Evolutionary conservation across 768 basidiomycete species (phyloP), one percentile per base, ranked within the genome.

Genomic region (Mrakia hoshinonis): DNA sequence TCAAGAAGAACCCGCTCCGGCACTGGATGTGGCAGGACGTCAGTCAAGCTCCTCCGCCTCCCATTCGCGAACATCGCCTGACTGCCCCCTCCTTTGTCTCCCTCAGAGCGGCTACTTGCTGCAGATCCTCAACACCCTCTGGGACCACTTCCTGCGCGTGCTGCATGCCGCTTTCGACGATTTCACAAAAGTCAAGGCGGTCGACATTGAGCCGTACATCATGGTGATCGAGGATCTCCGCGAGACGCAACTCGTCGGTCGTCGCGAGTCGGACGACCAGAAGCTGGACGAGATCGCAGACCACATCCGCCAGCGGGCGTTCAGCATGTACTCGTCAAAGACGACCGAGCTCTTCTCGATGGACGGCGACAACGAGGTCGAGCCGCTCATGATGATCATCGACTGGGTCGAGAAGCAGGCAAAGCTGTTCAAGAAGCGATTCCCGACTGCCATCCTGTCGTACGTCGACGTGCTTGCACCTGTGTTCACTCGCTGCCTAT

Each of bases 331-430:
- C 49, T 73, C 72, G 48, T 51, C 66, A 18, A 73, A 73, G 67
- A 73, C 72, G 39, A 54, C 72, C 20, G 69, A 70, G 48, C 76
- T 78, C 22, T 73, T 80, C 75, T 43, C 76, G 64, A 51, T 49
- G 47, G 70, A 72, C 10, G 49, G 69, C 6, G 88, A 89, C 15
- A 92, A 92, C 76, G 83, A 87, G 51, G 90, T 92, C 0, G 80
- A 91, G 46, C 91, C 92, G 1, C 81, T 94, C 47, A 80, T 95
- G 36, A 79, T 90, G 36, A 86, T 95, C 85, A 91, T 90, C 4
- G 88, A 89, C 60, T 94, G 95, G 81, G 81, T 96, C 2, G 92
- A 95, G 83, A 95, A 92, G 78, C 81, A 83, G 47, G 86, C 89
- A 22, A 93, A 94, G 79, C 81, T 84, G 31, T 82, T 95, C 43